A percentile compares a stretch with the other conserved stretches of the same genome.
Conservation (phyloP, 169 alveolate genomes). For the Plasmodium inui region DNA sequence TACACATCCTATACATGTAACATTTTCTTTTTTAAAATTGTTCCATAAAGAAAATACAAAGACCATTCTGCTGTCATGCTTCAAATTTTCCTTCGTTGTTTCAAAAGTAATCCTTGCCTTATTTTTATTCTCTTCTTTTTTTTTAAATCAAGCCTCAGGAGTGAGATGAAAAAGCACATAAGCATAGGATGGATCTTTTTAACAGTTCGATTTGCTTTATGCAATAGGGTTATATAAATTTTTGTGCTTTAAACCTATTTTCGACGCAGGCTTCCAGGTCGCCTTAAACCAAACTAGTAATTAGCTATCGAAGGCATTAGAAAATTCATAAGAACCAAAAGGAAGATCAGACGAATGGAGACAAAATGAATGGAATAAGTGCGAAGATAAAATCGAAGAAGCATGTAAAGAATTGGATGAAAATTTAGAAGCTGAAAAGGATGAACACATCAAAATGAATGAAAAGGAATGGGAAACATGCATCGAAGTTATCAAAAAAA, state of each 20-base stretch:
- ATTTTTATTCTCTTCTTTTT: background rate
- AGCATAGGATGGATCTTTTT: background rate
- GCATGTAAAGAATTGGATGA: background rate
- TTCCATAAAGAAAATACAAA: background rate
- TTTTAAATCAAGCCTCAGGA: background rate
- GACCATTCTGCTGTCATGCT: background rate
- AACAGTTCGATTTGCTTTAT: background rate
- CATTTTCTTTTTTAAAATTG: background rate
- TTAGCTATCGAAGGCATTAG: background rate
- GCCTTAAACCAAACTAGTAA: background rate
- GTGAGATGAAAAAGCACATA: background rate
- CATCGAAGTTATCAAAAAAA: background rate
- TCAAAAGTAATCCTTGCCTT: background rate
- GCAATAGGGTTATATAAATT: background rate
- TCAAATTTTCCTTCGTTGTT: background rate
- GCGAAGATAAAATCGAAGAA: slow-evolving; percentile 5
- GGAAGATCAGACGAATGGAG: slow-evolving; percentile 10
- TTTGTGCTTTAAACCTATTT: background rate
- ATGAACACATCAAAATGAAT: background rate
- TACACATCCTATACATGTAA: background rate
- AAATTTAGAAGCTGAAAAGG: slow-evolving; percentile 10
- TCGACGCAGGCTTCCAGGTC: background rate
- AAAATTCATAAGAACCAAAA: background rate
- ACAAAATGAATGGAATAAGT: slow-evolving; percentile 11
- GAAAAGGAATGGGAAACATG: slow-evolving; percentile 13